Evolutionary conservation across 176 grass and related monocot species (phyloP).

Genomic region (Neostapfia colusana): DNA sequence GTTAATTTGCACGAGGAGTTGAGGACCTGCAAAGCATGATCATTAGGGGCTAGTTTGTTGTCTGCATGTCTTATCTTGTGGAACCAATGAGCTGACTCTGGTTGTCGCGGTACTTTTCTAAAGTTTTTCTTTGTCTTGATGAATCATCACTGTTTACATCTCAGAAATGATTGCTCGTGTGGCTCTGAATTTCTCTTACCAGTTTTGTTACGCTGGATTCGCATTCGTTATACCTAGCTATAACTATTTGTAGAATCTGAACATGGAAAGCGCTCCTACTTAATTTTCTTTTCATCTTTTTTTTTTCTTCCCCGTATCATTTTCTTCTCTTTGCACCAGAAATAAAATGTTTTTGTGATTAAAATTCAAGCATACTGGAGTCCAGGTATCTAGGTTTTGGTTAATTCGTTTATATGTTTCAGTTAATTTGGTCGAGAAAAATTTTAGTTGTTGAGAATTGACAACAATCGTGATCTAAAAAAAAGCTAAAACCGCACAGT

Average conservation of each 20-base stretch:
- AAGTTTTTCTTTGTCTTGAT: neutral
- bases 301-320: neutral
- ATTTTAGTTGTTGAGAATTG: too few species aligned
- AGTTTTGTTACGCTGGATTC: neutral
- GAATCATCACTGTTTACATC: neutral
- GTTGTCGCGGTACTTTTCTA: neutral
- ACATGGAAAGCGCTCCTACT: neutral
- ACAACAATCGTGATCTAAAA: too few species aligned
- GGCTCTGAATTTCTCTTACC: neutral
- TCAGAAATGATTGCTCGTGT: neutral
- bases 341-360: neutral
- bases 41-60: neutral
- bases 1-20: neutral
- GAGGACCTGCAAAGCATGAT: neutral
- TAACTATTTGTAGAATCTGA: neutral
- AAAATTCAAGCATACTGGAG: neutral
- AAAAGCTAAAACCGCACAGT: too few species aligned
- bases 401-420: too few species aligned
- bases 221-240: neutral
- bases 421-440: too few species aligned
- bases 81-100: neutral
- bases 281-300: neutral
- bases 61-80: neutral
- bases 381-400: neutral
- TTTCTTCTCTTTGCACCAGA: neutral